Evolutionary conservation across 306 rosid species (phyloP).

Genomic region (Begonia peltatifolia): DNA sequence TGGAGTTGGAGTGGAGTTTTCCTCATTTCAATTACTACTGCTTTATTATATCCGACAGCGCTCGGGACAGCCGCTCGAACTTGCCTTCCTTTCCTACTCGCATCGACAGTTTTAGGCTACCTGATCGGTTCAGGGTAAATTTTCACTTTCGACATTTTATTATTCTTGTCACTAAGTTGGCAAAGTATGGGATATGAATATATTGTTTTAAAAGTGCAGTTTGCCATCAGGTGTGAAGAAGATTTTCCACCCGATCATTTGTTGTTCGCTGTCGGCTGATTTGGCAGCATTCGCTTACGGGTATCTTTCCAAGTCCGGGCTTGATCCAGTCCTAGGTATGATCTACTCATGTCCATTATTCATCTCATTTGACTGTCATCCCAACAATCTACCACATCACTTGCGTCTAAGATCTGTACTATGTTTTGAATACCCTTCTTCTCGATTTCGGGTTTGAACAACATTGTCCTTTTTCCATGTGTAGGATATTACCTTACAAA

Average conservation of each 20-base stretch:
- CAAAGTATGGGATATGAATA: not conserved
- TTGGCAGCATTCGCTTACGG: conserved; percentile 67
- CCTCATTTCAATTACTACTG: conserved; percentile 44
- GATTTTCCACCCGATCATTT: conserved; percentile 87
- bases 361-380: not conserved
- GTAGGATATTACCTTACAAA: conserved; percentile 78
- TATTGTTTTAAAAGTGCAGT: conserved; percentile 14
- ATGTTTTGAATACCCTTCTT: too few relatives aligned
- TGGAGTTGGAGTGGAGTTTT: conserved; percentile 70
- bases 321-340: conserved; percentile 87
- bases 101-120: conserved; percentile 85
- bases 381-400: too few relatives aligned
- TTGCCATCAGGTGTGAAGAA: conserved; percentile 63
- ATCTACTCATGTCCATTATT: not conserved
- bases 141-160: conserved; percentile 11
- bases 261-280: conserved; percentile 79
- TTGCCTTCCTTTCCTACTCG: conserved; percentile 87
- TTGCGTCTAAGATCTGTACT: too few relatives aligned
- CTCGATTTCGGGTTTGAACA: too few relatives aligned
- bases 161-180: not conserved
- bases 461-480: not conserved
- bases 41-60: conserved; percentile 52
- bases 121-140: conserved; percentile 76
- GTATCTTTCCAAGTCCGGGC: conserved; percentile 55
- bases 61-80: conserved; percentile 88